These are phyloP conservation scores for Cladophialophora carrionii DNA, from an alignment of 2,329 filamentous ascomycete species.

Conservation along the genomic window DNA sequence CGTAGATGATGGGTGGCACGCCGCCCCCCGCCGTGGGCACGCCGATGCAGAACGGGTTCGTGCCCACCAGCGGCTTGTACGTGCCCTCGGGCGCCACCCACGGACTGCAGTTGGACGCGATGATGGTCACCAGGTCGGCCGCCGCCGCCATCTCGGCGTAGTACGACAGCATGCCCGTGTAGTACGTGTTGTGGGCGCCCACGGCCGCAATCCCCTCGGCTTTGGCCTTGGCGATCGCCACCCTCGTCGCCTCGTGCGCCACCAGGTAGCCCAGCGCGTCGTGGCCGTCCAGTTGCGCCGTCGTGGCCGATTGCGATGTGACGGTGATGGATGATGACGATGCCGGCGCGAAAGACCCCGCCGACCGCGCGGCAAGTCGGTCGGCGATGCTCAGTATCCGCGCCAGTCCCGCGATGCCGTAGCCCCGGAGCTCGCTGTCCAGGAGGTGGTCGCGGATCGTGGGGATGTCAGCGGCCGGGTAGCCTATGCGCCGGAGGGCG, in stretches of 20 bases:
- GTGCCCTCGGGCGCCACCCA: slow-evolving; percentile 29
- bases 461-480: slow-evolving; percentile 13
- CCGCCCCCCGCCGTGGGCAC: slow-evolving; percentile 23
- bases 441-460: slow-evolving; percentile 26
- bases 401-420: slow-evolving; percentile 28
- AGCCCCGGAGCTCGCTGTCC: slow-evolving; percentile 31
- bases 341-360: not conserved
- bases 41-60: slow-evolving; percentile 31
- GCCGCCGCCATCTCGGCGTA: slow-evolving; percentile 29
- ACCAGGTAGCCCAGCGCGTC: slow-evolving; percentile 29
- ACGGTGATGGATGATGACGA: slow-evolving; percentile 8
- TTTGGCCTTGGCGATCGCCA: slow-evolving; percentile 29
- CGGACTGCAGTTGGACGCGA: slow-evolving; percentile 24
- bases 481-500: slow-evolving; percentile 21
- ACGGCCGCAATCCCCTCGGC: slow-evolving; percentile 22
- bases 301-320: slow-evolving; percentile 19
- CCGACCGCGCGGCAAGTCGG: slow-evolving; percentile 5
- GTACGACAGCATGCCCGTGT: slow-evolving; percentile 29
- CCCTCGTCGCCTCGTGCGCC: slow-evolving; percentile 21
- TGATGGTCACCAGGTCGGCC: slow-evolving; percentile 26
- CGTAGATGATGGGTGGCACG: slow-evolving; percentile 26
- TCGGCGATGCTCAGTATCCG: slow-evolving; percentile 27
- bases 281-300: slow-evolving; percentile 26
- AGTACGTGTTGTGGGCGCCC: slow-evolving; percentile 25
- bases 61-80: slow-evolving; percentile 26